Percentiles rank a stretch among this genome's conserved stretches.
phyloP scores from a whole-genome alignment of 805 yeast species.

The Wickerhamiella slavikovae region DNA sequence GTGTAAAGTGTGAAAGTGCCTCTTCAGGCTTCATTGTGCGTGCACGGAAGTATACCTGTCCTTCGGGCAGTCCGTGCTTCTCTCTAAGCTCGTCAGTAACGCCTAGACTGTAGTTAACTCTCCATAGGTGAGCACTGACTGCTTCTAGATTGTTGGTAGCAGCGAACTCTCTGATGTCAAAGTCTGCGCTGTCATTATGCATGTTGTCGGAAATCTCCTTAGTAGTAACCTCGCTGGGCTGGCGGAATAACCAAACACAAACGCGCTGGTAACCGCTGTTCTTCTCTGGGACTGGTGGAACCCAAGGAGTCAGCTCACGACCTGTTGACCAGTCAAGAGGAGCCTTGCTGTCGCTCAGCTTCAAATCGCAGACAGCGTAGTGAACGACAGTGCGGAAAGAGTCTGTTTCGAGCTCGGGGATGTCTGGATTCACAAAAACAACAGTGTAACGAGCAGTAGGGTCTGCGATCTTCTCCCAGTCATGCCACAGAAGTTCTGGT shows the following conservation, averaged over 20 bases:
- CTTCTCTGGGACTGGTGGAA: constrained; percentile 78
- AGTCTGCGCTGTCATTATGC: constrained; percentile 22
- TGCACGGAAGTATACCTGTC: constrained; percentile 34
- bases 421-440: constrained; percentile 76
- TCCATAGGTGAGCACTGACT: constrained; percentile 84
- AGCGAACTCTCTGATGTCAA: constrained; percentile 56
- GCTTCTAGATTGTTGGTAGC: constrained; percentile 36
- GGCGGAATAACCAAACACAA: constrained; percentile 81
- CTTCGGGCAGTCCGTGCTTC: constrained; percentile 50
- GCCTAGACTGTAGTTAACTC: constrained; percentile 56
- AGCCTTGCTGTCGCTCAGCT: constrained; percentile 36
- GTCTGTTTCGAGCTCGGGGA: constrained; percentile 55
- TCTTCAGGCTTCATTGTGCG: constrained; percentile 13
- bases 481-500: constrained; percentile 61
- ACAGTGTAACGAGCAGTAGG: constrained; percentile 47
- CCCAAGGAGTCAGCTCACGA: constrained; percentile 34
- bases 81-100: constrained; percentile 48
- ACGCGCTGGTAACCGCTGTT: constrained; percentile 69
- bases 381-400: constrained; percentile 50
- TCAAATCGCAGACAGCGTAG: constrained; percentile 57
- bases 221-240: constrained; percentile 19
- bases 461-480: constrained; percentile 32
- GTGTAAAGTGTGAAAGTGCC: constrained; percentile 11
- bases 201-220: constrained; percentile 18
- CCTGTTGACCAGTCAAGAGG: constrained; percentile 23